Evolutionary conservation across 306 rosid genomes (phyloP), one percentile per base, ranked within the genome.

Genomic region (Pterocarpus macrocarpus): DNA sequence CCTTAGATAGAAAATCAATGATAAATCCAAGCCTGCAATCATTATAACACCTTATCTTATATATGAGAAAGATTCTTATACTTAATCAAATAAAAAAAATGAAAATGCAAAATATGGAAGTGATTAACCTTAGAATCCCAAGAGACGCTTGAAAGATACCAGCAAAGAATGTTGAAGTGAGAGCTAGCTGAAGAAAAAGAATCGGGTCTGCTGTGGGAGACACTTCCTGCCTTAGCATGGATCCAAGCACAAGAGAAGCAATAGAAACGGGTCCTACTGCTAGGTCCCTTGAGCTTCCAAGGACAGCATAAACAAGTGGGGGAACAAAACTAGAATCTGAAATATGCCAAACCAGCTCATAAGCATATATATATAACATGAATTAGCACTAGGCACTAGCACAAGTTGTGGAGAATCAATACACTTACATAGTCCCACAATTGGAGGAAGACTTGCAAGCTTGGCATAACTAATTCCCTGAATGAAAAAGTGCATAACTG

Each of bases 241-340:
- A 90, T 34, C 99, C 98, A 69, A 95, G 12, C 9, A 95, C 93
- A 35, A 95, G 96, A 34, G 99, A 95, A 39, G 99, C 99, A 76
- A 95, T 93, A 2, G 99, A 95, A 44, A 93, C 99, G n/a, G 98
- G 99, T 36, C 99, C 99, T 14, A 95, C 99, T 6, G 98, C 99
- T 2, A 95, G 87, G 86, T 95, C 97, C 86, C 85, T 93, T 43
- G 99, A 95, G 85, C 99, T 93, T 82, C 99, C 99, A 72, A 95
- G 90, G 36, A 92, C 91, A 69, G 99, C 96, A 81, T 95, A 95
- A 56, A 95, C 86, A 67, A 95, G 84, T 53, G 99, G 99, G 10
- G 99, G 99, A 76, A 95, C 99, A 84, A 95, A 95, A 85, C 99
- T 95, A 12, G 99, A 95, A 90, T 95, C 99, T 95, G 76, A 69